Evolutionary conservation across 1,284 basidiomycete species (phyloP), one percentile per base, ranked within the genome.

Genomic region (Sparassis latifolia): DNA sequence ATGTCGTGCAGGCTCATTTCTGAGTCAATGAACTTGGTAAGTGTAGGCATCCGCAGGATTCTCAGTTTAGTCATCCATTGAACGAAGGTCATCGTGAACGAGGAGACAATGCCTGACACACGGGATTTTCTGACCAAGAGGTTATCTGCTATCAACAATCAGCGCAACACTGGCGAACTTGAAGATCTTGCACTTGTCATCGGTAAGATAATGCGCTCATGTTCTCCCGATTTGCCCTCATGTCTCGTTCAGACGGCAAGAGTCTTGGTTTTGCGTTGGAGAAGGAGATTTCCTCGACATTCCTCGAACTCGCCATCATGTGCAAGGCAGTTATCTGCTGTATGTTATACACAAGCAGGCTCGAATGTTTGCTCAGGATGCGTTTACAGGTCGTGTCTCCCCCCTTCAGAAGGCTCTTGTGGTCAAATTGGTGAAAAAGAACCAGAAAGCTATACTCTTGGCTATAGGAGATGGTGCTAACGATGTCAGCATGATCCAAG

Each of bases 241-340:
- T n/a, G 9, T 33, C 10, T 44, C 45, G 28, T 44, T 2, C 57
- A 94, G 93, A 99, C 64, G 97, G 97, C 42, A 97, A 96, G 71
- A 97, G 92, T 61, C 73, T 99, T 39, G 82, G 83, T 0, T 98
- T 84, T 66, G 97, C 96, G 0, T 75, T 99, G 44, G 92, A 97
- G 62, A 97, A 97, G 70, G 89, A 92, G 33, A 74, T 97, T 3
- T 87, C 90, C 9, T 89, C 90, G 62, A 76, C 79, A 2, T 97
- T 99, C 72, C 74, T 99, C 47, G 94, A 98, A 66, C 75, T 99
- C n/a, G 96, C 96, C 0, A 82, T 97, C 60, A 85, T 97, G 84
- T 99, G 97, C 77, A 97, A 97, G 66, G 95, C 96, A 20, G 96
- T 99, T 41, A 86, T 98, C 42, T 98, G 96, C 69, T 99, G 96